Evolutionary conservation across 225 moss, liverwort and hornwort genomes (phyloP).

Genomic region (Rhytidiadelphus loreus): DNA sequence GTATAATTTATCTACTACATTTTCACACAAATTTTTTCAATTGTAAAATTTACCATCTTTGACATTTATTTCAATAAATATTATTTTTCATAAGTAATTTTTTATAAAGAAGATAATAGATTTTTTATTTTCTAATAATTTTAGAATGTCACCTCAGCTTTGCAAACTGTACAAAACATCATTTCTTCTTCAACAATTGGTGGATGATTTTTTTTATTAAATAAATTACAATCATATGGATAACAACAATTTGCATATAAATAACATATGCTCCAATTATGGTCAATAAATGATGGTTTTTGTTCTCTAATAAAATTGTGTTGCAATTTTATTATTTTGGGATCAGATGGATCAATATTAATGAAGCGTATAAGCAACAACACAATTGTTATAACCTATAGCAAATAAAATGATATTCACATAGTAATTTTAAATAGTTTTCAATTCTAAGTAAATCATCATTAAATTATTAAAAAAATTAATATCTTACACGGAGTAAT

Average conservation of each 20-base stretch:
- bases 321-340: neutral
- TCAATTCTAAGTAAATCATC: neutral
- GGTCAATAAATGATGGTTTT: neutral
- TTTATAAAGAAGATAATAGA: neutral
- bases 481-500: no score
- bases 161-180: neutral
- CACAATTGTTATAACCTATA: neutral
- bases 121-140: neutral
- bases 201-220: neutral
- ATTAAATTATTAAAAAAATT: no score
- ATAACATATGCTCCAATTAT: neutral
- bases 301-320: neutral
- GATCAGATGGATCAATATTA: neutral
- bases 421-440: neutral
- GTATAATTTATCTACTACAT: no score
- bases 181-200: neutral
- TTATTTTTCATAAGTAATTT: neutral
- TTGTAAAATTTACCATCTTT: neutral
- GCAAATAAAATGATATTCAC: neutral
- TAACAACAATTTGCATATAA: conserved; percentile 4
- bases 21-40: neutral
- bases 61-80: no score
- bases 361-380: neutral
- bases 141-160: neutral
- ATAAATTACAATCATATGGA: neutral